Base-by-base conservation (phyloP, 2,329 filamentous ascomycete genomes). In the Eutypella sp. region DNA sequence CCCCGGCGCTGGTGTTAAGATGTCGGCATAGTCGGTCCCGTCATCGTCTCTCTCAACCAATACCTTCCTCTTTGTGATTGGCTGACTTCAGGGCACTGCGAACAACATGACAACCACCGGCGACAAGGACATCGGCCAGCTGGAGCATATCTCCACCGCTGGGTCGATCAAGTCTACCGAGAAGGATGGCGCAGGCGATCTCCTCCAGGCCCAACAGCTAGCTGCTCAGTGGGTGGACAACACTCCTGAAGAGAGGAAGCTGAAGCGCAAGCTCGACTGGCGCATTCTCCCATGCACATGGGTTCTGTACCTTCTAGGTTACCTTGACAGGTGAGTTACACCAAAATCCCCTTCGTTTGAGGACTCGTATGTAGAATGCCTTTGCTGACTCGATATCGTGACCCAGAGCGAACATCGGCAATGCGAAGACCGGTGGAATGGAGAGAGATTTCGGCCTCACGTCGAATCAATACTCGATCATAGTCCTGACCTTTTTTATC, bases 401-500 rank as follows among this genome's bases (percentile, higher is more conserved):
- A 33, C 16, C 11, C 41, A 46, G 55, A 11, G 48, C 54, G 7
- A 57, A 57, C 31, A 54, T 57, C 41, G 49, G 54, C 15, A 58
- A 58, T 37, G 54, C 56, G 2, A 57, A 58, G 41, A 55, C 51
- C 1, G 56, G 51, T 4, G 56, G 56, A 15, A 43, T 58, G n/a
- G 49, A 54, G 19, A 31, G 41, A 4, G 55, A 57, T 38, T 57
- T 57, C 25, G 29, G 34, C 16, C 37, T 58, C 16, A 52, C 49
- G 13, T 56, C 52, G 1, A 42, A 34, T 7, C 54, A 58, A 34
- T 63, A 61, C 48, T 56, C 58, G 25, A 52, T 56, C 47, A 58
- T 60, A n/a, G 56, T 60, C 4, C 45, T 58, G 18, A 40, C 56
- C 36, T 61, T 60, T 49, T 58, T 59, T 44, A 46, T 61, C 20